Base-by-base conservation (phyloP, 139 green algal species). In the Picochlorum sp. region DNA sequence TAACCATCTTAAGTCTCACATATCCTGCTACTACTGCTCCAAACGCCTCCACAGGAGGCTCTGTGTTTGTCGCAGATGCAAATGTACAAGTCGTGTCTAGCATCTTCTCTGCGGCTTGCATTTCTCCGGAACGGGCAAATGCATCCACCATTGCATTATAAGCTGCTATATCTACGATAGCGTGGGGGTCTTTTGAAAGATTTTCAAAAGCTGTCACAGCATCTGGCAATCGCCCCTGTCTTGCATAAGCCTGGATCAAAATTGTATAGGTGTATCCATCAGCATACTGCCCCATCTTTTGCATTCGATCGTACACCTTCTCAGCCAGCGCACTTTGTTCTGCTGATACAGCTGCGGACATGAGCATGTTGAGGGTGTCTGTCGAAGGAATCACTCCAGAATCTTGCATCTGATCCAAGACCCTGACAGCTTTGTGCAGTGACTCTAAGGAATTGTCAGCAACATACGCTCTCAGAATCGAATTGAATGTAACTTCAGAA, bases 401-500 rank as follows among this genome's bases (percentile, higher is more conserved):
- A 24, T 18, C 15, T 44, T 63, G 55, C 65, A 71, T 67, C 7
- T 57, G 23, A 59, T 71, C 56, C 15, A 71, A 49, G 21, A 70
- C 23, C 10, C 7, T 8, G 14, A 65, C 16, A 6, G 47, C 47
- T 24, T 61, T 23, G 14, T 23, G 26, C 20, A 70, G 14, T 13
- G 21, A 18, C 28, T 59, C 14, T 13, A 26, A 16, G 10, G 16
- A 18, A 59, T 18, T 10, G n/a, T 21, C 86, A 70, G 85, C 84
- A 67, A 87, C 90, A 76, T 85, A 92, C 2, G 81, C 81, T 9
- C 88, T 87, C 52, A 95, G 86, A 24, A 92, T 74, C 4, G 81
- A 85, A 77, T 94, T 94, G 75, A 85, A 94, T 1, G 85, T 91
- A 54, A 84, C 71, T 49, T 87, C 66, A 4, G 84, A 84, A 30